phyloP scores from a whole-genome alignment of 352 stramenopile species.

The Pythium grandisporangium region DNA sequence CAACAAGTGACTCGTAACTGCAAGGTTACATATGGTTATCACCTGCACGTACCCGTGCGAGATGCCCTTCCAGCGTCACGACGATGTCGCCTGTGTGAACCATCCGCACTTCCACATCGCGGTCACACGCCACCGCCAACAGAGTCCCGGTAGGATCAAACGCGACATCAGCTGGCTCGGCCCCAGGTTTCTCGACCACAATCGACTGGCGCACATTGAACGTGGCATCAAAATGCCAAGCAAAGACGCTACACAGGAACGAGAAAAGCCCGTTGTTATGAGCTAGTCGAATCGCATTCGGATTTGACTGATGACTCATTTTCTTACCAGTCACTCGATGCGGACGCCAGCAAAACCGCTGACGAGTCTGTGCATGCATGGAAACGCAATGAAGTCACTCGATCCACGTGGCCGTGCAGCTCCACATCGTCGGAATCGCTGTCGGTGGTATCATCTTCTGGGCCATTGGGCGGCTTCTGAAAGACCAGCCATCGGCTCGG shows the following conservation, averaged over 20 bases:
- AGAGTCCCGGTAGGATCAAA: conserved; percentile 66
- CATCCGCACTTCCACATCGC: conserved; percentile 45
- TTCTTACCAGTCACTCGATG: conserved; percentile 59
- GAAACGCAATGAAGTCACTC: conserved; percentile 25
- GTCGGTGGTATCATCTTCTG: too few species aligned
- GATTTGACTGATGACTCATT: not conserved
- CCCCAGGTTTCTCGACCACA: conserved; percentile 26
- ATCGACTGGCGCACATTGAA: conserved; percentile 19
- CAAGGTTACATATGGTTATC: not conserved
- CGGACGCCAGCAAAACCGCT: conserved; percentile 33
- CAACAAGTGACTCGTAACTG: not conserved
- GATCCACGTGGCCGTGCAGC: conserved; percentile 36
- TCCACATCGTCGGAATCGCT: conserved; percentile 23
- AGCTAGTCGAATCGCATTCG: too few species aligned
- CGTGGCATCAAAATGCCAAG: conserved; percentile 38
- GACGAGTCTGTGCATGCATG: conserved; percentile 14
- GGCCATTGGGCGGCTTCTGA: conserved; percentile 16
- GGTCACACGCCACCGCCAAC: conserved; percentile 35
- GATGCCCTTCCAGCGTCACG: conserved; percentile 61
- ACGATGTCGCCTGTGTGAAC: conserved; percentile 42
- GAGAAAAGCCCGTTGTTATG: not conserved
- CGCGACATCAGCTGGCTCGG: conserved; percentile 30
- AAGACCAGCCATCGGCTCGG: conserved; percentile 10
- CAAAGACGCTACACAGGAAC: conserved; percentile 30
- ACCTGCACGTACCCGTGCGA: conserved; percentile 28